These are phyloP conservation scores for Daedaleopsis sinensis DNA, from an alignment of 768 basidiomycete species.

Conservation along the genomic window DNA sequence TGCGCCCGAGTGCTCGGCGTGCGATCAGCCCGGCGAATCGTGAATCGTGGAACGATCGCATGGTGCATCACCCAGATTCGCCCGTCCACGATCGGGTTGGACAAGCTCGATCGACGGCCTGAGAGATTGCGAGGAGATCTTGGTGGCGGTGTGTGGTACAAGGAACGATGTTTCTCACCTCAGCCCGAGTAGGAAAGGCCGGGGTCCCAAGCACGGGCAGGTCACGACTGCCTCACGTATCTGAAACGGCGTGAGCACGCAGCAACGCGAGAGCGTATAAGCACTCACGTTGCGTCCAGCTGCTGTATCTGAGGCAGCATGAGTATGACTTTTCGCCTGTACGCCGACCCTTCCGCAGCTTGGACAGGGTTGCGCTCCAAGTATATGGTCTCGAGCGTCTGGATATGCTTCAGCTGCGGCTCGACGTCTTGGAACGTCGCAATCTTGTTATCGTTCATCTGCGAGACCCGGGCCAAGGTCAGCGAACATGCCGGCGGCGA, in stretches of 20 bases:
- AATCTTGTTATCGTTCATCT: conserved; percentile 92
- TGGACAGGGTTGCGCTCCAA: conserved; percentile 96
- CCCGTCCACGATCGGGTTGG: conserved; percentile 13
- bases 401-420: conserved; percentile 59
- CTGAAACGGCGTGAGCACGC: conserved; percentile 8
- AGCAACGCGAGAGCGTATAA: background rate
- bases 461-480: conserved; percentile 7
- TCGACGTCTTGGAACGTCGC: conserved; percentile 69
- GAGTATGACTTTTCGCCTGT: conserved; percentile 88
- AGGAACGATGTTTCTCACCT: conserved; percentile 5
- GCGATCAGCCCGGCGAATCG: conserved; percentile 11
- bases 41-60: conserved; percentile 14
- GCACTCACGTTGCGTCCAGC: conserved; percentile 91
- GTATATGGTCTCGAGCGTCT: conserved; percentile 83
- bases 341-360: conserved; percentile 69
- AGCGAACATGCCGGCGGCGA: background rate
- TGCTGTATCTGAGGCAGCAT: conserved; percentile 88
- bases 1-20: background rate
- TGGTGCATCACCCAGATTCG: conserved; percentile 16
- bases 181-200: background rate
- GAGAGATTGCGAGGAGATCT: conserved; percentile 6
- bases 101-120: conserved; percentile 15
- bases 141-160: conserved; percentile 21
- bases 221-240: conserved; percentile 24
- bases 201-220: background rate